Evolutionary conservation across 108 stramenopile species (phyloP), one percentile per base, ranked within the genome.

Genomic region (Stephanodiscus minutulus): DNA sequence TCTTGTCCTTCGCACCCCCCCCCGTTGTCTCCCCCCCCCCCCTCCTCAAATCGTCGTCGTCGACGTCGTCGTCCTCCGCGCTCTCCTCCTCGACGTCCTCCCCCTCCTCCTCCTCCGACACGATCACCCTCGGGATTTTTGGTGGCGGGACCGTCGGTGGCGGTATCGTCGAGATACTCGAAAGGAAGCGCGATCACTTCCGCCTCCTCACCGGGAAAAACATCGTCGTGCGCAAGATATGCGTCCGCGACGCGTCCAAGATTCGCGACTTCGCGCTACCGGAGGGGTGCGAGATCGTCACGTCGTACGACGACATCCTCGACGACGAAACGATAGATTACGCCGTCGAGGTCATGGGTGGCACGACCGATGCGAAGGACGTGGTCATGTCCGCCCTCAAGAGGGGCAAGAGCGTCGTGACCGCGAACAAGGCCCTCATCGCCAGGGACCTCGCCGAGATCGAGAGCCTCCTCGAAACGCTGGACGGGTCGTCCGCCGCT

Each of bases 361-460:
- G 96, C 24, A 89, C 91, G 20, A 90, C 91, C 57, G 74, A 84
- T 17, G 98, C 96, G 74, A 96, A 96, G 75, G 90, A 95, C 65
- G 85, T 97, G 18, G 91, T 98, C 10, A 83, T 79, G 66, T 63
- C 39, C 12, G 91, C 96, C 8, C 67, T 98, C 36, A 21, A 64
- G 18, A 83, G 56, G 35, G 91, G 94, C 47, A 96, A 97, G 74
- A 73, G 96, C 59, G 97, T 98, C 37, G 90, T 98, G 18, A 97
- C 97, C 55, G 97, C 97, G 66, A 98, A 98, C 85, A 98, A 98
- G 87, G 97, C 97, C 48, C 73, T 98, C 66, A 94, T 98, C 78
- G 97, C 97, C 56, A 85, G 79, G 36, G 76, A 89, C 72, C 74
- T 98, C 53, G 82, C 89, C 31, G 96, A 96, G 74, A 93, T 98